Base-by-base conservation (phyloP, 371 early-diverging fungal genomes). In the Mortierella sp. region DNA sequence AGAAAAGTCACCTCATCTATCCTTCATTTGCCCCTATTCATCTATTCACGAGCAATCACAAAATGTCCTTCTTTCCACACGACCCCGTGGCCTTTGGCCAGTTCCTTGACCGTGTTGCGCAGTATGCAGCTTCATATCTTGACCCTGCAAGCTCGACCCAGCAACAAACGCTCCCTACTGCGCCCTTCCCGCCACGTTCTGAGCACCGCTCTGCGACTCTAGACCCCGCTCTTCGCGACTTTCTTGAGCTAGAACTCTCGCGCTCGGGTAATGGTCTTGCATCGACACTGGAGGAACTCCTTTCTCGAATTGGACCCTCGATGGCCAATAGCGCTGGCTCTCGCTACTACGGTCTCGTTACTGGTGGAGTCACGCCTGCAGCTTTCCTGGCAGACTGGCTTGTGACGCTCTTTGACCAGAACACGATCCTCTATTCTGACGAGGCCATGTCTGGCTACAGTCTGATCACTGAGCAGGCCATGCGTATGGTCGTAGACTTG, bases 321-420 rank as follows among this genome's bases (percentile, higher is more conserved):
- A n/a, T 76, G 6, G n/a, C 76, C 30, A 71, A 76, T 57, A 66
- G 67, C 45, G 68, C 68, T 0, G 76, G 76, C 0, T 65, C 76
- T 7, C 67, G 76, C 7, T 76, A 76, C n/a, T 76, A 71, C 46
- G 71, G 76, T 0, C 48, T 71, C 14, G 76, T 76, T 9, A 64
- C 65, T 2, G 76, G 76, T 16, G 76, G 76, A 0, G 76, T 68
- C 12, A 76, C 76, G 4, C 76, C 76, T 0, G 76, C 76, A 0
- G 68, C 72, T 2, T 53, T 76, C 19, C 37, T 76, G 15, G 76
- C 76, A 4, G 76, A 76, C 26, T 76, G 76, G 76, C 46, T 76
- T 3, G 71, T 71, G 12, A 65, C 68, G 3, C 56, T 60, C 2
- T 71, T 68, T 51, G 76, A 76, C 30, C 76, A 76, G 23, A 76